phyloP scores from a whole-genome alignment of 1,284 basidiomycete genomes.

The Vanrija humicola region DNA sequence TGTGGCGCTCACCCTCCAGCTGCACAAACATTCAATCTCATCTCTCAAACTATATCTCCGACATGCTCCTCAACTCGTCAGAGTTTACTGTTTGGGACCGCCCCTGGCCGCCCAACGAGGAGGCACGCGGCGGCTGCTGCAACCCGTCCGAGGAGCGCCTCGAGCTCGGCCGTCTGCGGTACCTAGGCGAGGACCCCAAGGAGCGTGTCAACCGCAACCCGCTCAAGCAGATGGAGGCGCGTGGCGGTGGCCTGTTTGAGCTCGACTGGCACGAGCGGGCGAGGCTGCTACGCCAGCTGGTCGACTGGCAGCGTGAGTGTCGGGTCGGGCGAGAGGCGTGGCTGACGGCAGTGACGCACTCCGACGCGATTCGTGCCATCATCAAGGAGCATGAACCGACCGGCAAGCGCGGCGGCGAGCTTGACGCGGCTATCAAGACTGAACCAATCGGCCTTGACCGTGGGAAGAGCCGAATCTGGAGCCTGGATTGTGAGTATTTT shows the following conservation, averaged over 20 bases:
- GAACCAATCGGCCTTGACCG: slow-evolving; percentile 40
- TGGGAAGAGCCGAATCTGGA: slow-evolving; percentile 44
- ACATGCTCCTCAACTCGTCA: slow-evolving; percentile 27
- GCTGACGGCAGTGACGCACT: slow-evolving; percentile 32
- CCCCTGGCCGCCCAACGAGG: slow-evolving; percentile 42
- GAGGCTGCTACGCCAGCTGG: slow-evolving; percentile 42
- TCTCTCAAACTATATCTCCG: slow-evolving; percentile 37
- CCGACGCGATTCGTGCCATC: slow-evolving; percentile 30
- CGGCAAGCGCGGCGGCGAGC: neutral
- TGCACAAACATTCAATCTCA: slow-evolving; percentile 39
- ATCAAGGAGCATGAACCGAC: slow-evolving; percentile 34
- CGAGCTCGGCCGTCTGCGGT: slow-evolving; percentile 33
- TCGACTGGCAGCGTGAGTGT: slow-evolving; percentile 47
- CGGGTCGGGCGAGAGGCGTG: too few relatives aligned
- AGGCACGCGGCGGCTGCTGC: slow-evolving; percentile 37
- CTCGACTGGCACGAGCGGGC: slow-evolving; percentile 41
- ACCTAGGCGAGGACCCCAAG: slow-evolving; percentile 25
- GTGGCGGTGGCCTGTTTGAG: slow-evolving; percentile 40
- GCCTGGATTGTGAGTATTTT: slow-evolving; percentile 40
- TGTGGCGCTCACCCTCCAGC: slow-evolving; percentile 19
- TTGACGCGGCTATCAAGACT: slow-evolving; percentile 12
- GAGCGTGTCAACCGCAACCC: slow-evolving; percentile 31
- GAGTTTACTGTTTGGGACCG: slow-evolving; percentile 47
- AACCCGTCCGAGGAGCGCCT: slow-evolving; percentile 18
- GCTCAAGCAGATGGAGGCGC: slow-evolving; percentile 26